Evolutionary conservation across 345 rosid genomes (phyloP).

Genomic region (Hirschfeldia incana): DNA sequence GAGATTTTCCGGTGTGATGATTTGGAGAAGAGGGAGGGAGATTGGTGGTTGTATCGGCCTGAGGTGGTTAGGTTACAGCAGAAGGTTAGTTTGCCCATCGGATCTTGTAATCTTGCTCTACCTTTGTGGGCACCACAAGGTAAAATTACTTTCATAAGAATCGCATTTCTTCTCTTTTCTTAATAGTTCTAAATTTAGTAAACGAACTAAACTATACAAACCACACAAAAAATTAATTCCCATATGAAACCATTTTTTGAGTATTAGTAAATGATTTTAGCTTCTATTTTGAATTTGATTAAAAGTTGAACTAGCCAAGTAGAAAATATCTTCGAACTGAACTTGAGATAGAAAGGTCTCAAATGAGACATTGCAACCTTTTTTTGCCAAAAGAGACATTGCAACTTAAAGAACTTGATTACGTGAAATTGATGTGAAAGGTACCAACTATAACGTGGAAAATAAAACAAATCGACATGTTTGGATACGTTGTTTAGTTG

Average conservation of each 20-base stretch:
- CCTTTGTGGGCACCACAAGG: slow-evolving; percentile 90
- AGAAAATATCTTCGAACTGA: slow-evolving; percentile 1
- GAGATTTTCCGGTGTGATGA: slow-evolving; percentile 87
- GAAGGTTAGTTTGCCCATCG: slow-evolving; percentile 72
- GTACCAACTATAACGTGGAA: slow-evolving; percentile 30
- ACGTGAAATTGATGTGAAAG: slow-evolving; percentile 35
- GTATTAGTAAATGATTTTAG: background rate
- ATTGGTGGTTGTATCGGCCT: slow-evolving; percentile 85
- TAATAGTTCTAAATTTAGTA: background rate
- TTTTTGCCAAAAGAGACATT: slow-evolving; percentile 13
- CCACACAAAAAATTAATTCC: background rate
- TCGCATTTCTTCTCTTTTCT: background rate
- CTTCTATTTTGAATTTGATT: background rate
- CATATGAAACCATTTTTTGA: background rate
- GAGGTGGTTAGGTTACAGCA: slow-evolving; percentile 62
- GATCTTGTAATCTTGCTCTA: slow-evolving; percentile 76
- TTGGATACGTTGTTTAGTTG: slow-evolving; percentile 25
- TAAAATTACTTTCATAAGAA: slow-evolving; percentile 25
- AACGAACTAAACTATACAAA: background rate
- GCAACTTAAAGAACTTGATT: slow-evolving; percentile 29
- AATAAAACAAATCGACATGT: slow-evolving; percentile 4
- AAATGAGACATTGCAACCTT: slow-evolving; percentile 29
- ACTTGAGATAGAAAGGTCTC: slow-evolving; percentile 3
- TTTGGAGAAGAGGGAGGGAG: slow-evolving; percentile 65
- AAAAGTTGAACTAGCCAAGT: background rate